Evolutionary conservation across 768 basidiomycete genomes (phyloP).

Genomic region (Termitomyces sp.): DNA sequence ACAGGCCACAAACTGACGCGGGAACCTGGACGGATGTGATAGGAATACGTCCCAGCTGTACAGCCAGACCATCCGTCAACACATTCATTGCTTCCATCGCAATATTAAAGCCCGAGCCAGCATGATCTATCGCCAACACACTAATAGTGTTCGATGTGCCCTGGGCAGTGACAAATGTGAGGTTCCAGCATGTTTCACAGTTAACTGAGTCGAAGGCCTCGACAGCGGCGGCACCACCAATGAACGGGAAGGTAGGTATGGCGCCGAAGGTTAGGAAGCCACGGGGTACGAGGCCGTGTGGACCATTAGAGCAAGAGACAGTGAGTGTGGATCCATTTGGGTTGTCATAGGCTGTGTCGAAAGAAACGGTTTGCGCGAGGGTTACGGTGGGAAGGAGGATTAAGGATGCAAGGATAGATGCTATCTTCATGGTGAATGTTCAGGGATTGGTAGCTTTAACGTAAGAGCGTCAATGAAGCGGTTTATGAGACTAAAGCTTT

Average conservation of each 20-base stretch:
- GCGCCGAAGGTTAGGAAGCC: conserved; percentile 38
- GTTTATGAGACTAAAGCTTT: background rate
- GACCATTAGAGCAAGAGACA: conserved; percentile 47
- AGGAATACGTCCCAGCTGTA: conserved; percentile 20
- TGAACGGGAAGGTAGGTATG: conserved; percentile 49
- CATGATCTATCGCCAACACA: conserved; percentile 43
- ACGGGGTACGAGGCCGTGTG: conserved; percentile 37
- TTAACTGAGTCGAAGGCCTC: conserved; percentile 38
- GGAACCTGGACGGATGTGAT: conserved; percentile 17
- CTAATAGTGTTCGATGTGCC: conserved; percentile 30
- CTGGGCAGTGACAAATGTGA: conserved; percentile 33
- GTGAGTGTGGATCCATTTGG: conserved; percentile 23
- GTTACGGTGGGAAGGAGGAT: conserved; percentile 9
- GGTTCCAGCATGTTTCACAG: conserved; percentile 54
- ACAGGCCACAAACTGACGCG: conserved; percentile 22
- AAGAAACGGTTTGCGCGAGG: conserved; percentile 18
- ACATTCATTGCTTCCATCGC: conserved; percentile 27
- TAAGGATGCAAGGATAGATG: conserved; percentile 17
- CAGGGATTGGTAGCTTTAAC: too few relatives aligned
- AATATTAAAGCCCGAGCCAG: conserved; percentile 18
- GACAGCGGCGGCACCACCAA: conserved; percentile 46
- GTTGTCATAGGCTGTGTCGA: conserved; percentile 41
- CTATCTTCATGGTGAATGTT: conserved; percentile 30
- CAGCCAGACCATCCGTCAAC: conserved; percentile 28
- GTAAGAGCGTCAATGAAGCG: background rate